Conservation (phyloP, 2,329 filamentous ascomycete species). For the Nothopassalora personata region DNA sequence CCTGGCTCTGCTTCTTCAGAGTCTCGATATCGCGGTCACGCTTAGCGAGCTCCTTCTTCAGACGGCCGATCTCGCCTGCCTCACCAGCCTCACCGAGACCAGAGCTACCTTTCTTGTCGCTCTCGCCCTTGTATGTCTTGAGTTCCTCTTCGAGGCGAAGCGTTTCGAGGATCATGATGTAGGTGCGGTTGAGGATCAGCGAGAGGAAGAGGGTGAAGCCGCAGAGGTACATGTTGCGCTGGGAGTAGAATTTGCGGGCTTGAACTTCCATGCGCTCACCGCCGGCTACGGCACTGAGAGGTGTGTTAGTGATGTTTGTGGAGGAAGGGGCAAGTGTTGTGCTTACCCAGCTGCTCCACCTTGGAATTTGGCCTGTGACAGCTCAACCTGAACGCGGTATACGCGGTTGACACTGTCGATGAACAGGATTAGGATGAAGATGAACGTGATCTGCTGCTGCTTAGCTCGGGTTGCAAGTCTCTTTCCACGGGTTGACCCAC, state of each 20-base stretch:
- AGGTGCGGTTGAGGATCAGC: constrained; percentile 97
- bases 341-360: constrained; percentile 45
- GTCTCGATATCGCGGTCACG: constrained; percentile 80
- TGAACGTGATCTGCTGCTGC: constrained; percentile 72
- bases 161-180: constrained; percentile 90
- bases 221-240: constrained; percentile 99
- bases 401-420: constrained; percentile 94
- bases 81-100: constrained; percentile 69
- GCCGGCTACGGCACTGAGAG: constrained; percentile 60
- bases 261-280: constrained; percentile 97
- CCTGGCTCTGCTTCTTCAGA: constrained; percentile 87
- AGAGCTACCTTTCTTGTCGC: constrained; percentile 56
- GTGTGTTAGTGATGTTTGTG: constrained; percentile 15
- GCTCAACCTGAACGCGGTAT: constrained; percentile 90
- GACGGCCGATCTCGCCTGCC: constrained; percentile 65
- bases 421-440: constrained; percentile 98
- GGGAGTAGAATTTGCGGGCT: constrained; percentile 99
- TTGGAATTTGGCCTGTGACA: constrained; percentile 64
- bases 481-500: constrained; percentile 36
- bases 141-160: constrained; percentile 90
- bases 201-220: constrained; percentile 99
- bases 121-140: constrained; percentile 67
- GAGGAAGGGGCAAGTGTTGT: not conserved
- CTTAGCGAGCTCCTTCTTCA: constrained; percentile 61
- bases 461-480: not conserved